A percentile compares a stretch with the other conserved stretches of the same genome.
These are phyloP conservation scores for Prosopis cineraria DNA, from an alignment of 306 rosid genomes.

Conservation along the genomic window DNA sequence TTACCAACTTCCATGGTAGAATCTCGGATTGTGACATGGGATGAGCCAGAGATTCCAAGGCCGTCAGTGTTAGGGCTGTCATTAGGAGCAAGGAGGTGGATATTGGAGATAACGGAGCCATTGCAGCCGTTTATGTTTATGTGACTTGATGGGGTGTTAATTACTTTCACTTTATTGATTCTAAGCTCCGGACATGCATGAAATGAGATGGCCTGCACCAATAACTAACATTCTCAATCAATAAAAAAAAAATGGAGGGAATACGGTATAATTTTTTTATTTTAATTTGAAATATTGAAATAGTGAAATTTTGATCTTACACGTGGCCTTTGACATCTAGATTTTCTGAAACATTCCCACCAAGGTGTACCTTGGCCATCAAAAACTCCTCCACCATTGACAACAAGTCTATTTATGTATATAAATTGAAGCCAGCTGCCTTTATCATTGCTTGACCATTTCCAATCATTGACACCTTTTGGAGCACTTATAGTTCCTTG, in stretches of 20 bases:
- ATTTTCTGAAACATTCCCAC: conserved; percentile 35
- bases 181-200: conserved; percentile 12
- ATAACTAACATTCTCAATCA: background rate
- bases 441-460: background rate
- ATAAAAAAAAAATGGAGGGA: background rate
- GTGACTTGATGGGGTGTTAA: conserved; percentile 45
- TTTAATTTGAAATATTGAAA: background rate
- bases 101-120: background rate
- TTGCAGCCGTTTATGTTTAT: conserved; percentile 32
- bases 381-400: conserved; percentile 47
- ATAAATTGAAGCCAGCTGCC: conserved; percentile 33
- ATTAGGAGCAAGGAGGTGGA: conserved; percentile 43
- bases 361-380: conserved; percentile 58
- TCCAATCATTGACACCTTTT: conserved; percentile 21
- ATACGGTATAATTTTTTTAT: background rate
- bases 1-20: conserved; percentile 46
- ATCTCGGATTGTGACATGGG: conserved; percentile 19
- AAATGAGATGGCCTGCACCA: conserved; percentile 39
- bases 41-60: conserved; percentile 37
- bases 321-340: conserved; percentile 19
- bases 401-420: conserved; percentile 27
- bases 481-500: conserved; percentile 49
- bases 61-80: conserved; percentile 68
- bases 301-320: conserved; percentile 23
- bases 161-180: conserved; percentile 8